Evolutionary conservation across 2,329 filamentous ascomycete species (phyloP), one percentile per base, ranked within the genome.

Genomic region (Dichotomopilus funicola): DNA sequence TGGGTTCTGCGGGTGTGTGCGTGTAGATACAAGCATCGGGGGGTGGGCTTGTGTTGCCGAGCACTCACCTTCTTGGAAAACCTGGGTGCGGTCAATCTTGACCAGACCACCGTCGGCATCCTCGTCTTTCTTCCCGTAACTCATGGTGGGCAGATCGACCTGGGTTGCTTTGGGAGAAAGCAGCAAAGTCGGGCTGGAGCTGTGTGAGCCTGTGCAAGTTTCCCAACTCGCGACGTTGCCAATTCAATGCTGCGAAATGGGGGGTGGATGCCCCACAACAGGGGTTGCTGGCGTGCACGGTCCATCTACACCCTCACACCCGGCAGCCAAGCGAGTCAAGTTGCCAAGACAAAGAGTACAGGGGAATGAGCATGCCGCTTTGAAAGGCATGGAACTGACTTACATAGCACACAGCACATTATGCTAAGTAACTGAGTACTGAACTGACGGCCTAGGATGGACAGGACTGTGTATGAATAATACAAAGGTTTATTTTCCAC

Each of bases 81-180:
- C 94, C 67, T 92, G 91, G 55, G 92, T 96, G 69, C 95, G 87
- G 78, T 99, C 94, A 68, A 97, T 90, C 82, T 92, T 95, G 80
- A 97, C 88, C 78, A 97, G 82, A 70, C 88, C 87, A 72, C 87
- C 83, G 72, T 96, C 92, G 70, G 87, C 89, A 79, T 99, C 94
- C 81, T 97, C 94, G 75, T 99, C 92, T 81, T 96, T 97, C 79
- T 99, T 99, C 79, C 92, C 87, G 83, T 94, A 95, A 76, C 88
- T 94, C 91, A 96, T 96, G 70, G 65, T 84, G 77, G 75, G 75
- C 74, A 61, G 55, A 54, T 55, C 53, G 55, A 57, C 49, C 58
- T 44, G 51, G 45, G 59, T 53, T 59, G 59, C 52, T 53, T 49
- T 60, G 56, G 56, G n/a, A 52, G 59, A 58, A 44, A 41, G 49